These are phyloP conservation scores for Tricholoma saponaceum DNA, from an alignment of 768 basidiomycete species.

Conservation along the genomic window DNA sequence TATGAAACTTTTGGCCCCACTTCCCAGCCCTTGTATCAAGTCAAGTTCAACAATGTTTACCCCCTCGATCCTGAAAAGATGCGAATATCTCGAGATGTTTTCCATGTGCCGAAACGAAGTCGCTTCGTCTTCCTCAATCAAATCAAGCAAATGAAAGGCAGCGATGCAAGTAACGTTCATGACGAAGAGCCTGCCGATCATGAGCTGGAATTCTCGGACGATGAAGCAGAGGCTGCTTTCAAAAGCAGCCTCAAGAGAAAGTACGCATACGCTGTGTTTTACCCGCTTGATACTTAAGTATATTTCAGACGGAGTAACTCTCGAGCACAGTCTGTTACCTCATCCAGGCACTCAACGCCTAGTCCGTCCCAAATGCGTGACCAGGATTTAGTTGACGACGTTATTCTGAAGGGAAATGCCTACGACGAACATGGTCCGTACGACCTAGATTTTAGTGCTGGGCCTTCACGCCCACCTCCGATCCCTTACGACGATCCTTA, in stretches of 20 bases:
- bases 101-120: conserved; percentile 77
- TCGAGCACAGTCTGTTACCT: conserved; percentile 42
- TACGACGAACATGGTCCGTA: conserved; percentile 68
- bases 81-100: conserved; percentile 59
- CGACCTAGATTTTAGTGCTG: conserved; percentile 56
- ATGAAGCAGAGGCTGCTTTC: conserved; percentile 81
- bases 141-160: conserved; percentile 72
- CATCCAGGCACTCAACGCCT: conserved; percentile 55
- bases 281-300: conserved; percentile 2
- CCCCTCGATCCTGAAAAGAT: conserved; percentile 58
- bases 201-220: conserved; percentile 93
- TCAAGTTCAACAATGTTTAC: conserved; percentile 70
- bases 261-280: conserved; percentile 30
- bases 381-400: conserved; percentile 46
- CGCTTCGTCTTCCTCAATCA: conserved; percentile 79
- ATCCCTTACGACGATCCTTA: conserved; percentile 82
- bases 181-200: conserved; percentile 92
- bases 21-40: conserved; percentile 82
- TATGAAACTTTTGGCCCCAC: conserved; percentile 97
- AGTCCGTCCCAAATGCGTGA: conserved; percentile 49
- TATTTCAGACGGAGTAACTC: conserved; percentile 47
- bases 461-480: conserved; percentile 61
- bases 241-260: conserved; percentile 58
- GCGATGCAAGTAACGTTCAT: conserved; percentile 91
- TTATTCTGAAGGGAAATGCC: conserved; percentile 49